Evolutionary conservation across 495 filamentous ascomycete species (phyloP).

Genomic region (Symbiotaphrina buchneri): DNA sequence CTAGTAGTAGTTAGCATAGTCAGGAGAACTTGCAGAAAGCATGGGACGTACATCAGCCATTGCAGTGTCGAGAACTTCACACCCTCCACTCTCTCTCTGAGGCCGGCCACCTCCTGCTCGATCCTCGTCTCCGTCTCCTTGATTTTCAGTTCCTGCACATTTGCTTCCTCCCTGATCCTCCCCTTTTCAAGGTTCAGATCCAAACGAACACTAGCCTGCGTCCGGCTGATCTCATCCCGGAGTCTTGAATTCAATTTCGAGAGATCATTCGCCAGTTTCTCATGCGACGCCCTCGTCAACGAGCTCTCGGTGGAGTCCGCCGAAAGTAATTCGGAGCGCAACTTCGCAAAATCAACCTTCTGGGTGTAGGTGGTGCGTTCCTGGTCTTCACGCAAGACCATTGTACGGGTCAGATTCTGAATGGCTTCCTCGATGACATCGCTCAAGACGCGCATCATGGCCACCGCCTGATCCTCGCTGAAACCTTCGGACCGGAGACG

Average conservation of each 20-base stretch:
- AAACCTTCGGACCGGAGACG: slow-evolving; percentile 79
- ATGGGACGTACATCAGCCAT: slow-evolving; percentile 57
- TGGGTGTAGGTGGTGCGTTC: slow-evolving; percentile 84
- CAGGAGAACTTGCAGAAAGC: slow-evolving; percentile 2
- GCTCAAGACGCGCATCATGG: slow-evolving; percentile 92
- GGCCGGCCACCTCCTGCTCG: slow-evolving; percentile 85
- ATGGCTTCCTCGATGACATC: slow-evolving; percentile 97
- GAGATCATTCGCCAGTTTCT: slow-evolving; percentile 82
- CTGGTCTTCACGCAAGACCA: slow-evolving; percentile 91
- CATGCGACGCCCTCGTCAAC: slow-evolving; percentile 73
- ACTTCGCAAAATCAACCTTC: slow-evolving; percentile 98
- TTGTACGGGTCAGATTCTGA: slow-evolving; percentile 91
- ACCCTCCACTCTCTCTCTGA: slow-evolving; percentile 80
- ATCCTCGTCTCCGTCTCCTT: slow-evolving; percentile 98
- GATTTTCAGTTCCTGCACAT: slow-evolving; percentile 91
- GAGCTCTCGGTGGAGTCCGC: slow-evolving; percentile 78
- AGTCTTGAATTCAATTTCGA: slow-evolving; percentile 75
- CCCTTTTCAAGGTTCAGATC: slow-evolving; percentile 96
- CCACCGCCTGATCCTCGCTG: slow-evolving; percentile 81
- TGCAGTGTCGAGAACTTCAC: slow-evolving; percentile 96
- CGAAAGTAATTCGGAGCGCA: slow-evolving; percentile 79
- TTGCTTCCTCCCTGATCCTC: slow-evolving; percentile 86
- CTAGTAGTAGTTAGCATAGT: slow-evolving; percentile 13
- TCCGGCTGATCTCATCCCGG: slow-evolving; percentile 81
- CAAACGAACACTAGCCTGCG: slow-evolving; percentile 73